These are phyloP conservation scores for Drosera capensis DNA, from an alignment of 148 eudicot genomes.

Conservation along the genomic window DNA sequence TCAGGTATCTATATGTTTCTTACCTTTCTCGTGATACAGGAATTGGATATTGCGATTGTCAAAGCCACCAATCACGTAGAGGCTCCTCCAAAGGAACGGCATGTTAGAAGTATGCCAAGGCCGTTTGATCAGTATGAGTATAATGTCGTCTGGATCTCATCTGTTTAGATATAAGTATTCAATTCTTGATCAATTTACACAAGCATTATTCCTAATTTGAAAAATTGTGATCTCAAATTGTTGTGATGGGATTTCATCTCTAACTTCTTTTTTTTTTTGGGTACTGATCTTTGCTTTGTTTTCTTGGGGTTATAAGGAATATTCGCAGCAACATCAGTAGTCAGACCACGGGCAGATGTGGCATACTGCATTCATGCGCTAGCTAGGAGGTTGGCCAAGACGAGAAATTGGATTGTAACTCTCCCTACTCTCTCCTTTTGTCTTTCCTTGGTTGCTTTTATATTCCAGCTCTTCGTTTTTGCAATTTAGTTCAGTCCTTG, in stretches of 20 bases:
- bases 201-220: constrained; percentile 19
- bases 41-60: constrained; percentile 88
- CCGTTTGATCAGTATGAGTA: too few relatives aligned
- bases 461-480: too few relatives aligned
- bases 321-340: constrained; percentile 46
- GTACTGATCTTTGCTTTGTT: too few relatives aligned
- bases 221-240: constrained; percentile 64
- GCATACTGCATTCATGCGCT: constrained; percentile 87
- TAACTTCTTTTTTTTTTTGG: background rate
- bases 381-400: constrained; percentile 75
- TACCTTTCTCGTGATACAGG: constrained; percentile 7
- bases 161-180: too few relatives aligned
- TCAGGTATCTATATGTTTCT: background rate
- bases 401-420: constrained; percentile 93
- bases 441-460: background rate
- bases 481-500: too few relatives aligned
- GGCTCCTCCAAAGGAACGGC: constrained; percentile 88
- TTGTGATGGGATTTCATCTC: background rate
- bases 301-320: background rate
- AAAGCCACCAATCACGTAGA: constrained; percentile 98
- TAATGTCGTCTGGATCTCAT: too few relatives aligned
- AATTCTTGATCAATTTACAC: too few relatives aligned
- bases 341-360: constrained; percentile 90
- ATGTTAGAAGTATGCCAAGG: constrained; percentile 91
- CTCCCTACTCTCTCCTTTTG: background rate